Conservation (phyloP, 2,329 filamentous ascomycete species). For the Monosporascus sp. region DNA sequence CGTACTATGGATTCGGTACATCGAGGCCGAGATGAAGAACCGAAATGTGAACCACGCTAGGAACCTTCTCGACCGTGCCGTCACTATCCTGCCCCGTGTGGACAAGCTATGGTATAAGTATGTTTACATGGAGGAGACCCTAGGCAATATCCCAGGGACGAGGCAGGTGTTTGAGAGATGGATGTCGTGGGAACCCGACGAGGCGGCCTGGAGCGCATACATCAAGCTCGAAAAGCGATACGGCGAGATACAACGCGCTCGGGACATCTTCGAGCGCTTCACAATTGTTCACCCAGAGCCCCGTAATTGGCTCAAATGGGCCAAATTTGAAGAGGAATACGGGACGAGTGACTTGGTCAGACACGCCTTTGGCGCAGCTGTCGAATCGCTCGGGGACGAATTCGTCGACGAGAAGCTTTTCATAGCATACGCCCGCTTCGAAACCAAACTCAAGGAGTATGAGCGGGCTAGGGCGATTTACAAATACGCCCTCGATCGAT, state of each 20-base stretch:
- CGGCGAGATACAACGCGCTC: slow-evolving; percentile 82
- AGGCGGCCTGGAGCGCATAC: slow-evolving; percentile 91
- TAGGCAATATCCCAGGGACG: slow-evolving; percentile 88
- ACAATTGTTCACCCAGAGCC: slow-evolving; percentile 91
- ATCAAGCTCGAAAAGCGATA: slow-evolving; percentile 97
- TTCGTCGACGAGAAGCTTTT: slow-evolving; percentile 96
- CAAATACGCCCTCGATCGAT: slow-evolving; percentile 89
- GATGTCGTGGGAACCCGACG: slow-evolving; percentile 98
- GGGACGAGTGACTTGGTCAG: slow-evolving; percentile 88
- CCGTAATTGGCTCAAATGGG: slow-evolving; percentile 98
- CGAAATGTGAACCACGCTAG: slow-evolving; percentile 95
- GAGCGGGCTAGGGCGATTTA: slow-evolving; percentile 92
- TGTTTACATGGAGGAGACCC: slow-evolving; percentile 97
- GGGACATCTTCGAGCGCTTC: slow-evolving; percentile 84
- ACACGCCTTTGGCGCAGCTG: slow-evolving; percentile 82
- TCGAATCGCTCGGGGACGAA: slow-evolving; percentile 87
- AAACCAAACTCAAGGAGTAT: slow-evolving; percentile 91
- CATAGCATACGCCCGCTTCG: slow-evolving; percentile 90
- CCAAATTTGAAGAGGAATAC: slow-evolving; percentile 92
- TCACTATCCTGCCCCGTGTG: slow-evolving; percentile 81
- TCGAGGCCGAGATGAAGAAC: slow-evolving; percentile 93
- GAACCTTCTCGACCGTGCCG: slow-evolving; percentile 90
- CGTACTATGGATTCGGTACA: slow-evolving; percentile 84
- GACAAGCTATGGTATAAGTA: slow-evolving; percentile 99
- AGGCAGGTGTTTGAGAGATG: slow-evolving; percentile 94